Conservation (phyloP, 2,329 filamentous ascomycete genomes). For the Aspergillus ochraceus region DNA sequence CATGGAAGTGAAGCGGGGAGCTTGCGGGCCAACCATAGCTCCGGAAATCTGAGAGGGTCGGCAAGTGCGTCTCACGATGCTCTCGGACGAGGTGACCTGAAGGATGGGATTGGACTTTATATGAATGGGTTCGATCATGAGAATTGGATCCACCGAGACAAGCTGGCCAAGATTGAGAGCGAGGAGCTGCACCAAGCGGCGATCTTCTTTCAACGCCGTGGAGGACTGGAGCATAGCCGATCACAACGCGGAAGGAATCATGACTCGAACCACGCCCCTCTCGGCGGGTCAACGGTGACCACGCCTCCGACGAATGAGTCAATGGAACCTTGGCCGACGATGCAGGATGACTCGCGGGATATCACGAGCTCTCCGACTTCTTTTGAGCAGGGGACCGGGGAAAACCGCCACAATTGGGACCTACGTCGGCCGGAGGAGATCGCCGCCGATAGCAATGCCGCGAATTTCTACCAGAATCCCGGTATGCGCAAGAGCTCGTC, state of each 20-base stretch:
- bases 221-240: conserved; percentile 37
- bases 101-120: conserved; percentile 18
- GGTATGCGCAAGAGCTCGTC: conserved; percentile 64
- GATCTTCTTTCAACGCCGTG: conserved; percentile 42
- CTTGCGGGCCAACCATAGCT: conserved; percentile 28
- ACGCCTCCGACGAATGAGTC: conserved; percentile 29
- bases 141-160: conserved; percentile 54
- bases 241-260: conserved; percentile 39
- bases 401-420: conserved; percentile 63
- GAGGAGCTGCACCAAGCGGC: conserved; percentile 51
- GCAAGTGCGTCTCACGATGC: conserved; percentile 20
- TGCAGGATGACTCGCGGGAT: conserved; percentile 36
- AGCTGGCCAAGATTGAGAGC: conserved; percentile 51
- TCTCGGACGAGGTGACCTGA: conserved; percentile 16
- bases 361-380: conserved; percentile 32
- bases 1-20: conserved; percentile 42
- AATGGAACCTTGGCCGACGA: conserved; percentile 34
- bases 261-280: conserved; percentile 34
- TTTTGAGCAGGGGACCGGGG: conserved; percentile 42
- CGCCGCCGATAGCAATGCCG: conserved; percentile 49
- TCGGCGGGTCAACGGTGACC: conserved; percentile 26
- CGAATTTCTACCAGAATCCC: conserved; percentile 55
- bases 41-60: conserved; percentile 25
- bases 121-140: conserved; percentile 32
- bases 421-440: conserved; percentile 76